Percentiles rank a stretch among this genome's conserved stretches.
These are phyloP conservation scores for Aspergillus unguis DNA, from an alignment of 2,329 filamentous ascomycete genomes.

Conservation along the genomic window DNA sequence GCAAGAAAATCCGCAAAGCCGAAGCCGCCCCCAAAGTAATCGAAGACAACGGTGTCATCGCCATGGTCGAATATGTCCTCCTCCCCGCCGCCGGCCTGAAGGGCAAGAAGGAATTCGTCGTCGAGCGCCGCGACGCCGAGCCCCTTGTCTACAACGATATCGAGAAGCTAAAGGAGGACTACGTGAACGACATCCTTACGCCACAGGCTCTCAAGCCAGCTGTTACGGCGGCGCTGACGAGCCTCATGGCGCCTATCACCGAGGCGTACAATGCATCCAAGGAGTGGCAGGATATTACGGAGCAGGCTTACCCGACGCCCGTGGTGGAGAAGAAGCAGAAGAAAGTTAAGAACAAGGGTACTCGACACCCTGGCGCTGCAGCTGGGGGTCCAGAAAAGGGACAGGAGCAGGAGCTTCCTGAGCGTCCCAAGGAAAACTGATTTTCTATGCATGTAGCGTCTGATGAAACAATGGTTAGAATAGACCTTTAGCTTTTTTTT, in stretches of 20 bases:
- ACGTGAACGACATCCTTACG: conserved; percentile 72
- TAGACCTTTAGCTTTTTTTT: no score
- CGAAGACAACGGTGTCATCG: conserved; percentile 81
- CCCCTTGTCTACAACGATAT: conserved; percentile 77
- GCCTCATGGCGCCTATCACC: conserved; percentile 74
- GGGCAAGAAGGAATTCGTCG: conserved; percentile 61
- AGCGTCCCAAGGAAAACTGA: conserved; percentile 1
- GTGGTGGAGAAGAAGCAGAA: conserved; percentile 67
- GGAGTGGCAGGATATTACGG: conserved; percentile 76
- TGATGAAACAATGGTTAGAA: neutral
- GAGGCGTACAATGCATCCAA: conserved; percentile 64
- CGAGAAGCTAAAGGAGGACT: conserved; percentile 73
- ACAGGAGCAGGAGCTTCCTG: neutral
- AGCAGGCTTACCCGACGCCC: conserved; percentile 76
- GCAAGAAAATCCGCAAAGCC: conserved; percentile 83
- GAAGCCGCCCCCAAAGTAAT: conserved; percentile 70
- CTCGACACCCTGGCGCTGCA: conserved; percentile 42
- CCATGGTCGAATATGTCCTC: conserved; percentile 82
- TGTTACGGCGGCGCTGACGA: conserved; percentile 68
- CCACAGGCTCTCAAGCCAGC: conserved; percentile 88
- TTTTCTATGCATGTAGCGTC: conserved; percentile 14
- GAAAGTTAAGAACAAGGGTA: conserved; percentile 74
- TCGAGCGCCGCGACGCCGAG: conserved; percentile 62
- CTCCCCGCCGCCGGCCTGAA: conserved; percentile 59
- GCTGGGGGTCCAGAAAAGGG: conserved; percentile 25